phyloP scores from a whole-genome alignment of 108 stramenopile genomes.

The Craspedostauros australis region DNA sequence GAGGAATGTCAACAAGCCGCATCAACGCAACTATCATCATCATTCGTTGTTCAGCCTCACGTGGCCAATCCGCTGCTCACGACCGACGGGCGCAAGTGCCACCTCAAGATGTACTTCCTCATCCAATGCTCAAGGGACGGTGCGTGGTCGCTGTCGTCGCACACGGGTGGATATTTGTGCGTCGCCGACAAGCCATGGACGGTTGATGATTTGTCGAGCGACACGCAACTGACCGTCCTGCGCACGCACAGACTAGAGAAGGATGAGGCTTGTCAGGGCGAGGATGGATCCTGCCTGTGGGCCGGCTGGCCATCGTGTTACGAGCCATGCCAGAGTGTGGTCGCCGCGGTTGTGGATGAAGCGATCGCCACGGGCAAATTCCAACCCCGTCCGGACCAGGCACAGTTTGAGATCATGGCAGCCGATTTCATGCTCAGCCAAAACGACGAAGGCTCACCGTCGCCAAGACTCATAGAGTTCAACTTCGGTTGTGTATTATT shows the following conservation, averaged over 20 bases:
- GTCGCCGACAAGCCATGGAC: constrained; percentile 29
- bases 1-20: constrained; percentile 6
- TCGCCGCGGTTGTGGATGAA: too few relatives aligned
- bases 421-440: too few relatives aligned
- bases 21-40: constrained; percentile 12
- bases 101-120: constrained; percentile 35
- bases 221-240: constrained; percentile 35
- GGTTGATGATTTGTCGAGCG: constrained; percentile 17
- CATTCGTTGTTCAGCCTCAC: constrained; percentile 42
- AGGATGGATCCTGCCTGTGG: too few relatives aligned
- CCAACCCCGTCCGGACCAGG: too few relatives aligned
- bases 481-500: too few relatives aligned
- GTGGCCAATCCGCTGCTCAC: constrained; percentile 24
- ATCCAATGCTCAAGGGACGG: constrained; percentile 19
- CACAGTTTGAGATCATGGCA: too few relatives aligned
- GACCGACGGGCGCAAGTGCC: constrained; percentile 30
- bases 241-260: constrained; percentile 19
- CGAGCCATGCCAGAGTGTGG: too few relatives aligned
- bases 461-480: too few relatives aligned
- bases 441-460: too few relatives aligned
- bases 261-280: constrained; percentile 18
- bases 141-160: constrained; percentile 28
- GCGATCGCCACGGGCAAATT: too few relatives aligned
- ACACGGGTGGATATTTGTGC: constrained; percentile 27
- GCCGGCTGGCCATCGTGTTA: too few relatives aligned